These are phyloP conservation scores for Cardiosporidium cionae DNA, from an alignment of 169 alveolate species.

Conservation along the genomic window DNA sequence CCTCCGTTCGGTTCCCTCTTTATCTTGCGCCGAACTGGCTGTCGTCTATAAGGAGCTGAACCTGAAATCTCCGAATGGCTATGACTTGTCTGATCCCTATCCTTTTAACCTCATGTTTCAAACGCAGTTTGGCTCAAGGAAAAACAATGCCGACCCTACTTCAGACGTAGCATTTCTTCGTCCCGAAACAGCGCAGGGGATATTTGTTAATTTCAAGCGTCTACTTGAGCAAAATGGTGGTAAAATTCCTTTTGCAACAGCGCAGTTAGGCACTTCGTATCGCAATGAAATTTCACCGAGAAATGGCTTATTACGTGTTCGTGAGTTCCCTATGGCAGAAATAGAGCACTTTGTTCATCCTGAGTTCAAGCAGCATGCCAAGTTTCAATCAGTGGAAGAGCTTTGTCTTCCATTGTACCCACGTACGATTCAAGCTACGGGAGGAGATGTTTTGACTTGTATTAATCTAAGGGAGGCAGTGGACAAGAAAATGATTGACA, in stretches of 20 bases:
- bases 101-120: conserved; percentile 89
- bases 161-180: conserved; percentile 63
- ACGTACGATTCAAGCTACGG: conserved; percentile 57
- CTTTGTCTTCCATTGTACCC: conserved; percentile 79
- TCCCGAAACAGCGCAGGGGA: conserved; percentile 99
- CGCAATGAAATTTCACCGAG: conserved; percentile 98
- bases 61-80: conserved; percentile 4
- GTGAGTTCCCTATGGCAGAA: conserved; percentile 98
- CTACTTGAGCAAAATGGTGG: conserved; percentile 87
- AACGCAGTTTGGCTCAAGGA: conserved; percentile 85
- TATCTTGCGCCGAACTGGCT: neutral
- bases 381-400: conserved; percentile 68
- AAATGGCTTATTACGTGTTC: conserved; percentile 86
- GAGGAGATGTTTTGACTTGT: conserved; percentile 30
- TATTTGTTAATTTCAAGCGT: conserved; percentile 88
- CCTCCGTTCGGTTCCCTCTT: conserved; percentile 17
- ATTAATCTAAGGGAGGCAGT: conserved; percentile 85
- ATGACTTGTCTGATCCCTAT: neutral
- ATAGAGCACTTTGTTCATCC: conserved; percentile 96
- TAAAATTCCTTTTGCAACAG: conserved; percentile 92
- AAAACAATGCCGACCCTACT: neutral
- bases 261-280: conserved; percentile 94
- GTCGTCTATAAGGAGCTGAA: neutral
- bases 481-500: conserved; percentile 58
- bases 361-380: conserved; percentile 72